Evolutionary conservation across 805 yeast genomes (phyloP), one percentile per base, ranked within the genome.

Genomic region (Kluyveromyces siamensis): DNA sequence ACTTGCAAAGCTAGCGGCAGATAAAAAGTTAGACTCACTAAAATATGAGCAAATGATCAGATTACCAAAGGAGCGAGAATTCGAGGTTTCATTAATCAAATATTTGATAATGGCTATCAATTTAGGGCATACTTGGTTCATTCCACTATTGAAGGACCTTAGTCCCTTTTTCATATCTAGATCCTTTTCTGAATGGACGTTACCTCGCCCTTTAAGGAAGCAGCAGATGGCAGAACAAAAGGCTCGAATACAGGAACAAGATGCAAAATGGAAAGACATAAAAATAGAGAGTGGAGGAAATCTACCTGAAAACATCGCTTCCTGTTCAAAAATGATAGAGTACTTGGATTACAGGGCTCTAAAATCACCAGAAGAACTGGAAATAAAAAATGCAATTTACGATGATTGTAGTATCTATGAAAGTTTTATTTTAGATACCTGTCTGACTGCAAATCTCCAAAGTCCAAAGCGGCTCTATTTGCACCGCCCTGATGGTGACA

Each of bases 61-160:
- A 67, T 18, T 72, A 57, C 57, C 76, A 37, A 44, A 52, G 41
- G 51, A 62, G 44, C 73, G 45, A 62, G 60, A 45, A 8, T 67
- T 76, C 67, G 67, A 75, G 65, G 52, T 71, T 51, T 53, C 66
- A 3, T 44, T 79, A 41, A 72, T 79, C 7, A 69, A 74, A 16
- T 58, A 73, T 44, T 68, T 81, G 44, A 64, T 81, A 45, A 71
- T 73, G 45, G 63, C 78, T 37, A 71, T 72, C 42, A 79, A 80
- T 56, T 49, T 77, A 47, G 84, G 84, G 0, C 72, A 70, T 48
- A 70, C 71, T 40, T 69, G 75, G 14, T 63, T 63, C 37, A 55
- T 62, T 6, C 61, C 67, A 4, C 58, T 61, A 65, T 69, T 59
- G 67, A 77, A 43, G 53, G 72, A 50, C 62, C 71, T 55, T 73